phyloP scores from a whole-genome alignment of 495 filamentous ascomycete species.

The Cetradonia linearis region DNA sequence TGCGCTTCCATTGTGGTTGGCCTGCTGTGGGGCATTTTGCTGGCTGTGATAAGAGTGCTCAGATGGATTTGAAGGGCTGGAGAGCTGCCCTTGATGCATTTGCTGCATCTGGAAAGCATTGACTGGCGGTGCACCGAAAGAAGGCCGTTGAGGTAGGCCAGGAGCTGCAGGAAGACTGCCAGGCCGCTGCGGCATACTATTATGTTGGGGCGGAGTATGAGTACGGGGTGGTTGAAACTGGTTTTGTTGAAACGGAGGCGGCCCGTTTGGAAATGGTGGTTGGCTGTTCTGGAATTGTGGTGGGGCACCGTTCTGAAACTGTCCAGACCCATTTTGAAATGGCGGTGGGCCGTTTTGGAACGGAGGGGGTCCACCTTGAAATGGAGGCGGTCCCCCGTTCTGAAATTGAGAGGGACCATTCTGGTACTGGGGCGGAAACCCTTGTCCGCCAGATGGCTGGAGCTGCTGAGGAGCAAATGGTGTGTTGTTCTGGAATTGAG shows the following conservation, averaged over 20 bases:
- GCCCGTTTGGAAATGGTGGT: slow-evolving; percentile 28
- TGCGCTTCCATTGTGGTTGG: not conserved
- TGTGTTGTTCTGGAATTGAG: slow-evolving; percentile 24
- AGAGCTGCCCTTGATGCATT: slow-evolving; percentile 49
- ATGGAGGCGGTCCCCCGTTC: slow-evolving; percentile 29
- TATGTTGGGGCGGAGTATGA: slow-evolving; percentile 34
- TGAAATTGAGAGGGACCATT: slow-evolving; percentile 29
- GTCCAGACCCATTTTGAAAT: slow-evolving; percentile 29
- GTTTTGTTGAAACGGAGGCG: slow-evolving; percentile 31
- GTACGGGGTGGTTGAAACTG: slow-evolving; percentile 34
- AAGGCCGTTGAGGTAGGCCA: slow-evolving; percentile 55
- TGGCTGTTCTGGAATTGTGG: slow-evolving; percentile 27
- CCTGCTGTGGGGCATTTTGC: not conserved
- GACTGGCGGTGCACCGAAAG: slow-evolving; percentile 46
- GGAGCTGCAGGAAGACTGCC: slow-evolving; percentile 45
- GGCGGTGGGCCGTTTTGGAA: slow-evolving; percentile 28
- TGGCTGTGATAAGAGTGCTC: slow-evolving; percentile 17
- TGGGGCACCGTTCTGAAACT: too few species aligned
- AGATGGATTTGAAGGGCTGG: slow-evolving; percentile 30
- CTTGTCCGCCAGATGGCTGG: slow-evolving; percentile 31
- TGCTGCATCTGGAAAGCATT: slow-evolving; percentile 52
- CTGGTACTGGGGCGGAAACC: slow-evolving; percentile 30
- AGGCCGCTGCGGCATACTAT: slow-evolving; percentile 35
- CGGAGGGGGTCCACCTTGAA: slow-evolving; percentile 30
- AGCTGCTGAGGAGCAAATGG: slow-evolving; percentile 25